These are phyloP conservation scores for Acrocalymma vagum DNA, from an alignment of 2,329 filamentous ascomycete genomes.

Conservation along the genomic window DNA sequence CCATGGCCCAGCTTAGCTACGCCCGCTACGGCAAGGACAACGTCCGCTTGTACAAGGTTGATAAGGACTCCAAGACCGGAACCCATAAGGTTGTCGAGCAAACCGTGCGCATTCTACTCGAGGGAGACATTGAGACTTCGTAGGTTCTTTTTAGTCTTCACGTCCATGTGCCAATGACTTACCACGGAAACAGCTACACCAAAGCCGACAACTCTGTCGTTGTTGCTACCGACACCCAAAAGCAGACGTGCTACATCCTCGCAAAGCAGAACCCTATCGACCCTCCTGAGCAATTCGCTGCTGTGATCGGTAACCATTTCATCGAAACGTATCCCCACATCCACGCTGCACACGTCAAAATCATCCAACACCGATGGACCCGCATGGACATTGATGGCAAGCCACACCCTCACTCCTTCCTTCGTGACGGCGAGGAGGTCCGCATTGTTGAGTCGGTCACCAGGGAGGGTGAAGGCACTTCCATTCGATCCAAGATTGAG, in stretches of 20 bases:
- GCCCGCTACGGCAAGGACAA: conserved; percentile 96
- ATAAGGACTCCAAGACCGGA: conserved; percentile 78
- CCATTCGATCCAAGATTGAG: conserved; percentile 78
- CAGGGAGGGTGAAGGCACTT: conserved; percentile 72
- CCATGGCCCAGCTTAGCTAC: conserved; percentile 58
- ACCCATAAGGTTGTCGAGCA: conserved; percentile 91
- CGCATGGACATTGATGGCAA: conserved; percentile 87
- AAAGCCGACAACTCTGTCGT: conserved; percentile 92
- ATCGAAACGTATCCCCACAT: conserved; percentile 89
- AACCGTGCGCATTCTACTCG: conserved; percentile 90
- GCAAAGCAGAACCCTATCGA: conserved; percentile 93
- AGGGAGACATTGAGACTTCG: conserved; percentile 89
- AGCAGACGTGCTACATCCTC: conserved; percentile 90
- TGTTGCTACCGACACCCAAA: conserved; percentile 96
- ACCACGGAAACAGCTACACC: conserved; percentile 74
- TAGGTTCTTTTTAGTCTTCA: conserved; percentile 60
- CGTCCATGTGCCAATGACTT: neutral
- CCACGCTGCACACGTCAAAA: conserved; percentile 79
- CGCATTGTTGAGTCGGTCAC: conserved; percentile 81
- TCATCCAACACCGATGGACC: conserved; percentile 90
- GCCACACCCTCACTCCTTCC: conserved; percentile 94
- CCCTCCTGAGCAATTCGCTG: conserved; percentile 90
- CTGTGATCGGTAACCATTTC: conserved; percentile 87
- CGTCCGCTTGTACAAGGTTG: conserved; percentile 95
- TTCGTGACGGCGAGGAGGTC: conserved; percentile 87